Evolutionary conservation across 2,329 filamentous ascomycete genomes (phyloP).

Genomic region (Microsporum ferrugineum): DNA sequence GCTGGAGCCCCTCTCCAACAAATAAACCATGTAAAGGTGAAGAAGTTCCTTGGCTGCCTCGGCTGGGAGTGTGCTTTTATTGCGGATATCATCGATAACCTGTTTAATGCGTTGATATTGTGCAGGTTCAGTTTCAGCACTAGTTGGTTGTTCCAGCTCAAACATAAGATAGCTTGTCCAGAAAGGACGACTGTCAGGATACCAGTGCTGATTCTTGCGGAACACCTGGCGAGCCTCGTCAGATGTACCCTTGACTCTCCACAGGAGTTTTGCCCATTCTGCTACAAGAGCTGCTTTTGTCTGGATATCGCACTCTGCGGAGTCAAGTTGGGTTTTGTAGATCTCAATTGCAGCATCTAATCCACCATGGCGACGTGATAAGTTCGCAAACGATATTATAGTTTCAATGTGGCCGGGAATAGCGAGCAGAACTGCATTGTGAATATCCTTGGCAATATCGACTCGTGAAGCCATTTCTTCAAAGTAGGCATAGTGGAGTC

Average conservation of each 20-base stretch:
- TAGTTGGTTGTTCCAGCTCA: conserved; percentile 72
- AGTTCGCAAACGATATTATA: conserved; percentile 75
- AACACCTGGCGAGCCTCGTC: conserved; percentile 78
- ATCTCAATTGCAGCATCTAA: conserved; percentile 75
- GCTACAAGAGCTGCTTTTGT: conserved; percentile 79
- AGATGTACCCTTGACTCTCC: conserved; percentile 71
- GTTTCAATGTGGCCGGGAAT: conserved; percentile 77
- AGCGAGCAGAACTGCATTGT: conserved; percentile 63
- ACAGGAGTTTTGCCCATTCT: conserved; percentile 76
- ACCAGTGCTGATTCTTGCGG: conserved; percentile 69
- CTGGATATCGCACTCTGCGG: conserved; percentile 57
- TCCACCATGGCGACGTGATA: conserved; percentile 71
- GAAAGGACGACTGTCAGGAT: conserved; percentile 73
- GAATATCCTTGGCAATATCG: conserved; percentile 72
- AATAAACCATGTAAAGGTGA: conserved; percentile 67
- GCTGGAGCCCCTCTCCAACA: conserved; percentile 71
- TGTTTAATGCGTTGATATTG: conserved; percentile 66
- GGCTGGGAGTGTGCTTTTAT: conserved; percentile 58
- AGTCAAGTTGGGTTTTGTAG: conserved; percentile 70
- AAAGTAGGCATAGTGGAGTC: conserved; percentile 86
- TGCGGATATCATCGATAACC: conserved; percentile 63
- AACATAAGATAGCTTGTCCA: conserved; percentile 85
- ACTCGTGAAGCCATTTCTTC: conserved; percentile 73
- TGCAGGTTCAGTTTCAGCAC: conserved; percentile 49
- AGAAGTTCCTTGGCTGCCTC: conserved; percentile 62